Conservation (phyloP, 805 yeast genomes). For the Novakomyces olei region DNA sequence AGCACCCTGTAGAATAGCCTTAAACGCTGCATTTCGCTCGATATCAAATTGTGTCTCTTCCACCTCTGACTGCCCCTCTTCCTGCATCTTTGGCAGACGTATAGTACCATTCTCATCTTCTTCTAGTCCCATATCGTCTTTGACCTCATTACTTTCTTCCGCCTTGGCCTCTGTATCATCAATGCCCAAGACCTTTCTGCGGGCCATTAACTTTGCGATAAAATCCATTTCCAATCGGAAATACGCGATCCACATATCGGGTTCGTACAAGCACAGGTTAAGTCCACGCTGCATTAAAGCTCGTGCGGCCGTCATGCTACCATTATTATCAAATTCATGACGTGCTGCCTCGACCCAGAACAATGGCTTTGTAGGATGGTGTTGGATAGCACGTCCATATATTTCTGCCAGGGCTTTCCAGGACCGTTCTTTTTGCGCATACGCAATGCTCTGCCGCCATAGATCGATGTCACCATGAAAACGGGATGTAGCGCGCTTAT, state of each 20-base stretch:
- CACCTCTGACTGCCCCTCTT: too few species aligned
- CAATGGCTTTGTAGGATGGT: slow-evolving; percentile 77
- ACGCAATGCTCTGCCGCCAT: slow-evolving; percentile 59
- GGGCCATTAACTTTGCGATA: slow-evolving; percentile 56
- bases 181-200: slow-evolving; percentile 65
- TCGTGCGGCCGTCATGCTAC: slow-evolving; percentile 75
- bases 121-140: too few species aligned
- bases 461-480: slow-evolving; percentile 56
- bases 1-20: too few species aligned
- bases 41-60: too few species aligned
- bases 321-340: slow-evolving; percentile 74
- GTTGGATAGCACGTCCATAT: slow-evolving; percentile 39
- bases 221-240: slow-evolving; percentile 73
- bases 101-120: too few species aligned
- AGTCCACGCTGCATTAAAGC: slow-evolving; percentile 64
- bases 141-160: too few species aligned
- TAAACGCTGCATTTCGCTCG: too few species aligned
- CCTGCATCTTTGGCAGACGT: too few species aligned
- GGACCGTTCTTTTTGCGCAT: slow-evolving; percentile 18
- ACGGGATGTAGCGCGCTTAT: slow-evolving; percentile 57
- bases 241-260: slow-evolving; percentile 62
- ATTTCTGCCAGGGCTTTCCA: slow-evolving; percentile 24
- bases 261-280: slow-evolving; percentile 56
- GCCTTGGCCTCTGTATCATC: too few species aligned
- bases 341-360: slow-evolving; percentile 92